Evolutionary conservation across 345 rosid genomes (phyloP), one percentile per base, ranked within the genome.

Genomic region (Bretschneidera sinensis): DNA sequence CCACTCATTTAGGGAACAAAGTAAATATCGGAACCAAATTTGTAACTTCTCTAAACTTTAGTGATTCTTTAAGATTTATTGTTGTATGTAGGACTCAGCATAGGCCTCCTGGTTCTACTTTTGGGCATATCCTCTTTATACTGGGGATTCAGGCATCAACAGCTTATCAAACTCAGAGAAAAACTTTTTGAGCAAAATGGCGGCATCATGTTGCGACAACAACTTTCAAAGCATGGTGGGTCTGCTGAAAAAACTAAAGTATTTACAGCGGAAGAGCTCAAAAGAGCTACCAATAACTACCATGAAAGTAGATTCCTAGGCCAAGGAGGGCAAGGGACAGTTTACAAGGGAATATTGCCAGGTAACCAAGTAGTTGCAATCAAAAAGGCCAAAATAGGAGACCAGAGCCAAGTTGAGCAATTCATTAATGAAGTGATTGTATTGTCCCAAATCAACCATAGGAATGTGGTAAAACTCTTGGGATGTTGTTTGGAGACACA

Each of bases 401-500:
- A 83, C 9, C 60, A 57, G 28, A 75, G 71, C 45, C 80, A 81
- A 54, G 66, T 75, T 4, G 76, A 74, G 24, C 81, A 74, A 51
- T 83, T 81, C 64, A 69, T 83, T 61, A 80, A 80, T 20, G 82
- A 83, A 52, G 69, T 83, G 20, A 21, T 62, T 0, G 78, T 83
- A 3, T 76, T 83, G 3, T 76, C 78, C 1, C 77, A 77, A 58
- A 77, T 82, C 55, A 77, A 82, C 51, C 84, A 74, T 6, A 64
- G 73, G 48, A 72, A 82, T 7, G 78, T 74, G 24, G 84, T 79
- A 20, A 77, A 62, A 22, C 71, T 81, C 23, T 33, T 82, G 21
- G 82, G 82, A 17, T 79, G 84, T 17, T 77, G 82, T 24, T 63
- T 82, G 6, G 86, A 81, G 69, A 81, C 76, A 0, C 59, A 55